phyloP scores from a whole-genome alignment of 106 monocot genomes.

The Allium cepa region DNA sequence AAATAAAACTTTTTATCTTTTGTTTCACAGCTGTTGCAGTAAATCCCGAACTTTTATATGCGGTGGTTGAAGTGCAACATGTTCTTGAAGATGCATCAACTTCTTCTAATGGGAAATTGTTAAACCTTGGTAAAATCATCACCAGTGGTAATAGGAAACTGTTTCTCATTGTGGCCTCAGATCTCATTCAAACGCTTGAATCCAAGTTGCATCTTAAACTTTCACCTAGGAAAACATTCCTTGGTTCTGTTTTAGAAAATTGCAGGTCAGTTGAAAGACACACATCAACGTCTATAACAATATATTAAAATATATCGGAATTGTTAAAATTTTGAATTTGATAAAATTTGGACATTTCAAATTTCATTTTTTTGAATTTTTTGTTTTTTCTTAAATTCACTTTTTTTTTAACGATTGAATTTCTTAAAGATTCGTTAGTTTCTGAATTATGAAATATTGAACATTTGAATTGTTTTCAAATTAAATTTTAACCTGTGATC shows the following conservation, averaged over 20 bases:
- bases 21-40: conserved; percentile 84
- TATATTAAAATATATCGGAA: no score
- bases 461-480: no score
- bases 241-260: conserved; percentile 73
- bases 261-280: conserved; percentile 41
- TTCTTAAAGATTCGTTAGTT: no score
- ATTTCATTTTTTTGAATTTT: no score
- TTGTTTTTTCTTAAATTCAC: no score
- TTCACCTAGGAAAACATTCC: conserved; percentile 54
- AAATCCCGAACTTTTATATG: conserved; percentile 73
- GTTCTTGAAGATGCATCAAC: conserved; percentile 18
- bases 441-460: no score
- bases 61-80: conserved; percentile 53
- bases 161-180: conserved; percentile 72
- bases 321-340: no score
- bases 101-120: conserved; percentile 19
- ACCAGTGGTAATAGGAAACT: conserved; percentile 27
- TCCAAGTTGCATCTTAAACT: conserved; percentile 79
- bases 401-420: no score
- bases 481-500: no score
- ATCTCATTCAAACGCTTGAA: conserved; percentile 76
- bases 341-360: no score
- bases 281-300: no score
- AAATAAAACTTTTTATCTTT: conserved; percentile 6
- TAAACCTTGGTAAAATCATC: conserved; percentile 38